These are phyloP conservation scores for Cryptomeria japonica DNA, from an alignment of 75 land plant species.

Conservation along the genomic window DNA sequence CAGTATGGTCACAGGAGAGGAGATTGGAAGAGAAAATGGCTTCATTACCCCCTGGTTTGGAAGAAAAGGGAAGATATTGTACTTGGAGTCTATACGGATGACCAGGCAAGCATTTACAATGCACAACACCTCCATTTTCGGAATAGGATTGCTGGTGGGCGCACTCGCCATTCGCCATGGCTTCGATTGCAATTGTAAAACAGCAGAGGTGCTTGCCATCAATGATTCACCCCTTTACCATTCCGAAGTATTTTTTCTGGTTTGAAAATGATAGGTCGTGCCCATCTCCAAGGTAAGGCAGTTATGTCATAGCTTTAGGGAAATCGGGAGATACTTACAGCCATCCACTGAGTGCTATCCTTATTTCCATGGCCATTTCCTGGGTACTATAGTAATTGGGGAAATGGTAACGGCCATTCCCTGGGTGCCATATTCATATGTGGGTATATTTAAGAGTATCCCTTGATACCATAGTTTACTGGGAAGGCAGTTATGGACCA, in stretches of 20 bases:
- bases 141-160: slow-evolving; percentile 78
- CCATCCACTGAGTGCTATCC: too few species aligned
- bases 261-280: not conserved
- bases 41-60: slow-evolving; percentile 64
- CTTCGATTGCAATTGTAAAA: slow-evolving; percentile 62
- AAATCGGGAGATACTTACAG: too few species aligned
- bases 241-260: slow-evolving; percentile 46
- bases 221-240: slow-evolving; percentile 81
- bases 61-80: slow-evolving; percentile 67
- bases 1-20: slow-evolving; percentile 32
- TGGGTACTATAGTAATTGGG: too few species aligned
- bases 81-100: slow-evolving; percentile 81
- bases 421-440: too few species aligned
- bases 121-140: slow-evolving; percentile 74
- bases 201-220: slow-evolving; percentile 90
- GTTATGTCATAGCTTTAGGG: too few species aligned
- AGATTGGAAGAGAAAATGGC: slow-evolving; percentile 82
- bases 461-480: too few species aligned
- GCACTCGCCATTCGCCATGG: slow-evolving; percentile 82
- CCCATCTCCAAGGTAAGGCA: too few species aligned
- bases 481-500: too few species aligned
- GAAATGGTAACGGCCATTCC: too few species aligned
- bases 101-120: slow-evolving; percentile 49
- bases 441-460: too few species aligned
- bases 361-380: too few species aligned